Conservation (phyloP, 2,329 filamentous ascomycete genomes). For the Bertia moriformis region DNA sequence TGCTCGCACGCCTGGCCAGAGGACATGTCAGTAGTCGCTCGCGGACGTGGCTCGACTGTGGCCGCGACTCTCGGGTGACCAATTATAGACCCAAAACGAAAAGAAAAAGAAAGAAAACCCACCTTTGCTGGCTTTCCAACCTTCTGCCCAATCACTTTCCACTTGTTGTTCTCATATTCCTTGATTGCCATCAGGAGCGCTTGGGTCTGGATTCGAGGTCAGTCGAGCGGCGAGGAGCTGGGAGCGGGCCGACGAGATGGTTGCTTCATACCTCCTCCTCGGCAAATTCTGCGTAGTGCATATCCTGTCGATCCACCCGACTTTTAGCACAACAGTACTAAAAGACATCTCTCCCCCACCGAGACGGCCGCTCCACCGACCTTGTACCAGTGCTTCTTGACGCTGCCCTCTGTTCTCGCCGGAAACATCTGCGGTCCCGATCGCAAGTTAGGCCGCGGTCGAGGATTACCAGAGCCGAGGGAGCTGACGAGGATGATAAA, state of each 20-base stretch:
- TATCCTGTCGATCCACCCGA: constrained; percentile 61
- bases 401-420: constrained; percentile 82
- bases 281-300: constrained; percentile 98
- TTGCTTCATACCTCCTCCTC: constrained; percentile 69
- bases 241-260: constrained; percentile 3
- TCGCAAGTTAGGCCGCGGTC: constrained; percentile 3
- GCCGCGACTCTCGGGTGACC: too few species aligned
- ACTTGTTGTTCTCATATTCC: constrained; percentile 96
- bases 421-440: constrained; percentile 61
- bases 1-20: constrained; percentile 81
- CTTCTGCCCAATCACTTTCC: constrained; percentile 93
- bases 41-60: too few species aligned
- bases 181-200: constrained; percentile 86
- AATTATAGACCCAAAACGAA: constrained; percentile 7
- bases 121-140: constrained; percentile 96
- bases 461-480: neutral
- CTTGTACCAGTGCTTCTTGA: constrained; percentile 99
- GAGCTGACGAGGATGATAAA: neutral
- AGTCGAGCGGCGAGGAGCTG: constrained; percentile 5
- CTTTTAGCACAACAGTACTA: constrained; percentile 5
- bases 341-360: too few species aligned
- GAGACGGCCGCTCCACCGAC: too few species aligned
- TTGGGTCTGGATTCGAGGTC: constrained; percentile 46
- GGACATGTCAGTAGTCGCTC: too few species aligned
- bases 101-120: constrained; percentile 19